Conservation (phyloP, 2,329 filamentous ascomycete genomes). For the Macroventuria anomochaeta region DNA sequence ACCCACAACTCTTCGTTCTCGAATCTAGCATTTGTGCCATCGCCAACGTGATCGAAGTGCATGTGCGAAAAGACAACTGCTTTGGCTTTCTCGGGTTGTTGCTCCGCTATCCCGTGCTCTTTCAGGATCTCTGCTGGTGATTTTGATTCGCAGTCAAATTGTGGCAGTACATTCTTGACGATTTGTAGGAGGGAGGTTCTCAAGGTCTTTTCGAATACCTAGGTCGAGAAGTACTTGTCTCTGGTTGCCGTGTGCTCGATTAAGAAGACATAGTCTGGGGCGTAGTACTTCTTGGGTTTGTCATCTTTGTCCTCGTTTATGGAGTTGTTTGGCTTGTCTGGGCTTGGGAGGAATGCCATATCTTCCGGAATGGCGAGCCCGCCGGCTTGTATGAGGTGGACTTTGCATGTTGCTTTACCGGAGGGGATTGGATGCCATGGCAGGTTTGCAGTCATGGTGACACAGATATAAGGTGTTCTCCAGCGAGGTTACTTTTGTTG, state of each 20-base stretch:
- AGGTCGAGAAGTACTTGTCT: slow-evolving; percentile 59
- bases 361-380: slow-evolving; percentile 55
- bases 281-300: slow-evolving; percentile 27
- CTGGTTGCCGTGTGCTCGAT: slow-evolving; percentile 37
- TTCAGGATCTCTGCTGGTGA: slow-evolving; percentile 38
- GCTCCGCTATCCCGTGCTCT: slow-evolving; percentile 35
- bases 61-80: slow-evolving; percentile 50
- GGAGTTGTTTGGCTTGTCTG: slow-evolving; percentile 51
- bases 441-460: not conserved
- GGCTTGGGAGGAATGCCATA: slow-evolving; percentile 55
- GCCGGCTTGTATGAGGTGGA: slow-evolving; percentile 46
- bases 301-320: slow-evolving; percentile 39
- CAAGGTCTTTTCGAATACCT: slow-evolving; percentile 57
- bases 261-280: slow-evolving; percentile 43
- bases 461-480: too few relatives aligned
- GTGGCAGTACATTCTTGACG: slow-evolving; percentile 51
- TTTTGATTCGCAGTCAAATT: slow-evolving; percentile 45
- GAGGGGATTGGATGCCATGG: slow-evolving; percentile 40
- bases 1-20: slow-evolving; percentile 48
- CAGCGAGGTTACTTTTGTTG: too few relatives aligned
- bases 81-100: slow-evolving; percentile 49
- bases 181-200: slow-evolving; percentile 50
- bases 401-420: slow-evolving; percentile 33
- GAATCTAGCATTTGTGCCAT: slow-evolving; percentile 48
- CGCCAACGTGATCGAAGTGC: slow-evolving; percentile 52